phyloP scores from a whole-genome alignment of 441 rosid species.

The Gossypium davidsonii region DNA sequence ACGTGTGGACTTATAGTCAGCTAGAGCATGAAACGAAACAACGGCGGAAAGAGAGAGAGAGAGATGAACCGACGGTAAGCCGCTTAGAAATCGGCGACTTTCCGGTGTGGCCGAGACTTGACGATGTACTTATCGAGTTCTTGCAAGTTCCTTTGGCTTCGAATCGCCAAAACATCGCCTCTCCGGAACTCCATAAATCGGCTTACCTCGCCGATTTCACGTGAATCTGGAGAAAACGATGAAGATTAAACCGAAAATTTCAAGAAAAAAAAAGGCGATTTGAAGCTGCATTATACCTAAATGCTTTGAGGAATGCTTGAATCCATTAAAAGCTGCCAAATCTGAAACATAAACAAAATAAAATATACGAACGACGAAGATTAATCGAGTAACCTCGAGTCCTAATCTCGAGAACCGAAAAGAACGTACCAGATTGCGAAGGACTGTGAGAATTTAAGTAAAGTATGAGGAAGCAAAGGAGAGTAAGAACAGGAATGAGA shows the following conservation, averaged over 20 bases:
- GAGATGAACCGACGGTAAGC: constrained; percentile 12
- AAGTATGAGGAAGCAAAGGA: constrained; percentile 8
- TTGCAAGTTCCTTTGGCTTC: constrained; percentile 62
- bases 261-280: background rate
- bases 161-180: constrained; percentile 46
- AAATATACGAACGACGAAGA: background rate
- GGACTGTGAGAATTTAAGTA: constrained; percentile 5
- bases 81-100: constrained; percentile 48
- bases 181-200: constrained; percentile 28
- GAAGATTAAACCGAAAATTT: background rate
- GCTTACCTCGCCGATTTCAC: constrained; percentile 31
- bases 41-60: background rate
- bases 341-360: constrained; percentile 35
- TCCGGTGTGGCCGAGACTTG: constrained; percentile 49
- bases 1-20: constrained; percentile 13
- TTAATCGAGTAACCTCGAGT: background rate
- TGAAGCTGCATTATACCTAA: constrained; percentile 52
- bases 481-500: constrained; percentile 3
- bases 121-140: constrained; percentile 31
- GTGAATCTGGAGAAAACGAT: constrained; percentile 19
- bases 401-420: background rate
- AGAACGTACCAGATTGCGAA: constrained; percentile 36
- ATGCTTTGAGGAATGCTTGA: constrained; percentile 39
- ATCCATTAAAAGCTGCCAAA: constrained; percentile 63
- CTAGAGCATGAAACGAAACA: background rate